Evolutionary conservation across 805 yeast species (phyloP), one percentile per base, ranked within the genome.

Genomic region (Tetrapisispora nanseiensis): DNA sequence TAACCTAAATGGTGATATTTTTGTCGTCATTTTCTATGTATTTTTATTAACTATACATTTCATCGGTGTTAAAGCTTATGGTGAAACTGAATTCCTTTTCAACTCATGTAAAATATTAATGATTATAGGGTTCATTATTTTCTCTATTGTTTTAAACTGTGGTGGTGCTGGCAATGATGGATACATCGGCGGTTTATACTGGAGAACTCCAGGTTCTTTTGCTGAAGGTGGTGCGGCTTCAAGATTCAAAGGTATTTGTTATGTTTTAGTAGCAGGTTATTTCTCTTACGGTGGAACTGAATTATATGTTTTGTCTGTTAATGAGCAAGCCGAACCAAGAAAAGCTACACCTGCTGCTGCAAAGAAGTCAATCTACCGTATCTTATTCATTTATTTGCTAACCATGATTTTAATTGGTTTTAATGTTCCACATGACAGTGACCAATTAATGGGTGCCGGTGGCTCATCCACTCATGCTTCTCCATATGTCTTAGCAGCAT

Each of bases 401-500:
- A 70, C 78, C 7, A 65, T 77, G 50, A 62, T 74, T 37, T 59
- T 78, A 53, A 62, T 78, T 51, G 80, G 82, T 41, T 65, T 77
- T 47, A 62, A 75, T n/a, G 82, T 78, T 39, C 86, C 86, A 39
- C 74, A 71, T 61, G 62, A 66, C 55, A 70, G 73, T 49, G 60
- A 64, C 3, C 65, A 75, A 51, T 62, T 78, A 45, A 63, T 69
- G 55, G 78, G 79, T 34, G 57, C 70, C 10, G 68, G 72, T 30
- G 66, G 63, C 20, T 76, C 76, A 49, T 72, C 76, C 33, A 62
- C 78, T 23, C 64, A 61, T 29, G 80, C 85, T 23, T 82, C 89
- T 15, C 90, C 90, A 21, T 82, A 81, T 56, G 89, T 82, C 50
- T 71, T 82, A 61, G 86, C 89, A 32, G 75, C 81, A 43, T 66